Evolutionary conservation across 495 filamentous ascomycete species (phyloP), one percentile per base, ranked within the genome.

Genomic region (Hypoxylon crocopeplum): DNA sequence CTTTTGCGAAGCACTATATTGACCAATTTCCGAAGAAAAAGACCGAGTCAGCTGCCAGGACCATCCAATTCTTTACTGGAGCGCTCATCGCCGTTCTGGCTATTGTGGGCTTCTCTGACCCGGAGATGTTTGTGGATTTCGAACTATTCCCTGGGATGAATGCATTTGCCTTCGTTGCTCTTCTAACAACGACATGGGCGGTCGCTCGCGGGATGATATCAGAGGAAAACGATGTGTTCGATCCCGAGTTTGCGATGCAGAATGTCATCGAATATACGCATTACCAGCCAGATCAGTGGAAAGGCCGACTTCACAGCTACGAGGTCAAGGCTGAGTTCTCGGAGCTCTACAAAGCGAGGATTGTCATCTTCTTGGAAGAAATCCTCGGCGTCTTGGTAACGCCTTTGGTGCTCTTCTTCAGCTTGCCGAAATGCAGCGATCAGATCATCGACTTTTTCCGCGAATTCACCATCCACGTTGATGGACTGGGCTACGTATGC

Each of bases 1-100:
- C 93, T 0, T 97, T 88, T 67, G 94, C 94, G 1, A 89, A 87
- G 40, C 87, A 89, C 30, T 98, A 98, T 66, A 82, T 98, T 22
- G 91, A 97, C 44, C 94, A 97, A 54, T 98, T 98, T 54, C 94
- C 94, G 2, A 98, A 97, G 73, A 87, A 91, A 69, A 97, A 97
- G 72, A 92, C 87, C 0, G 85, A 91, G 20, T 91, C 96, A 69
- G 61, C 91, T 21, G 88, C 88, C 20, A 82, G 86, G 36, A 96
- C 96, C 47, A 81, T 97, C 15, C 86, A 91, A 6, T 97, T 98
- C 59, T 79, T 98, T 47, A 82, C 89, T 20, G 92, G 94, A 3
- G 90, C 94, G 3, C 77, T 98, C 12, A 85, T 88, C 0, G 90
- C 91, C 12, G 89, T 98, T 1, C 80, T 98, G 13, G 88, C 86